phyloP scores from a whole-genome alignment of 2,329 filamentous ascomycete species.

The Amesomyces nigricolor region DNA sequence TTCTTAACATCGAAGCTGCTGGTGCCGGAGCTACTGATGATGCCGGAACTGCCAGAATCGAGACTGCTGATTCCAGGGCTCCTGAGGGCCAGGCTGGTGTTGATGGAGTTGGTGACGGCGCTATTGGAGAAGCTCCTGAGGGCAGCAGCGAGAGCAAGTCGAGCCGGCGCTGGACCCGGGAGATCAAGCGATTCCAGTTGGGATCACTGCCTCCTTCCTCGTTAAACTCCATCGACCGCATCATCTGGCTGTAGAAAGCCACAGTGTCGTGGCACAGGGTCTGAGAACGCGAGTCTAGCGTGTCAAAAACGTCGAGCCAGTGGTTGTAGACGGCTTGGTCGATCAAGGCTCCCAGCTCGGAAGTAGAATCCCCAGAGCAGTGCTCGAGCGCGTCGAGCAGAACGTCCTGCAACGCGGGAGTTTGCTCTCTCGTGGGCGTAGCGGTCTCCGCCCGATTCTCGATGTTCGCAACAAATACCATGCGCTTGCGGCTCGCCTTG shows the following conservation, averaged over 20 bases:
- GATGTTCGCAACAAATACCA: too few species aligned
- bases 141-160: constrained; percentile 20
- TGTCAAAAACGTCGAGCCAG: constrained; percentile 36
- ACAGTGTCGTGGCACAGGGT: constrained; percentile 4
- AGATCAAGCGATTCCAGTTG: constrained; percentile 32
- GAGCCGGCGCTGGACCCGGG: constrained; percentile 28
- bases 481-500: background rate
- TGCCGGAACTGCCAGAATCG: too few species aligned
- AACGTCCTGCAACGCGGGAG: constrained; percentile 26
- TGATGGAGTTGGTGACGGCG: background rate
- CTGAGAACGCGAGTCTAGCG: constrained; percentile 16
- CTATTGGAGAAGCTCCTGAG: background rate
- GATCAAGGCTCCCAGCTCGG: constrained; percentile 19
- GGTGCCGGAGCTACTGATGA: too few species aligned
- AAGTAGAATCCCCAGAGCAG: background rate
- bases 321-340: constrained; percentile 27
- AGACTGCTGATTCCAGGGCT: too few species aligned
- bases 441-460: background rate
- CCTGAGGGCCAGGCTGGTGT: too few species aligned
- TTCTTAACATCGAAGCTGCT: too few species aligned
- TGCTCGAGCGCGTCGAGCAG: constrained; percentile 24
- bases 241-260: constrained; percentile 29
- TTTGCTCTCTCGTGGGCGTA: background rate
- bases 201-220: constrained; percentile 23
- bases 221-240: constrained; percentile 35